Percentiles rank a stretch among this genome's conserved stretches.
phyloP scores from a whole-genome alignment of 1,139 yeast species.

The Suhomyces chickasaworum region DNA sequence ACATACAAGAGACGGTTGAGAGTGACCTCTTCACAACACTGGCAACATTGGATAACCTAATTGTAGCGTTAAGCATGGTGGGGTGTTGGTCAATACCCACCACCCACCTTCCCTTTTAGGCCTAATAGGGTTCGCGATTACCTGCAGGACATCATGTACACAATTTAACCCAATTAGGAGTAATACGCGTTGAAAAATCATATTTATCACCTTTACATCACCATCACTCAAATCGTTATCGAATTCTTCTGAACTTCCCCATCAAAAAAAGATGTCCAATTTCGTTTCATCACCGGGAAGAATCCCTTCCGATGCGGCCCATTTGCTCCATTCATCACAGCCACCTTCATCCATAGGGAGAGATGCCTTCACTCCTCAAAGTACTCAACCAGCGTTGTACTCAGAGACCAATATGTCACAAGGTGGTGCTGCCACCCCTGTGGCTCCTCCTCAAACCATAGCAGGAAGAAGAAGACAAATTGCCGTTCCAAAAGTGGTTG shows the following conservation, averaged over 20 bases:
- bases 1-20: not conserved
- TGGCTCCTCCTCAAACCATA: constrained; percentile 23
- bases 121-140: not conserved
- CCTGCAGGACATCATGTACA: constrained; percentile 6
- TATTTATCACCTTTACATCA: constrained; percentile 4
- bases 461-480: constrained; percentile 54
- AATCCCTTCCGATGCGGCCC: constrained; percentile 50
- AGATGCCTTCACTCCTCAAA: constrained; percentile 29
- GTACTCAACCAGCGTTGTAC: constrained; percentile 16
- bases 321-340: constrained; percentile 45
- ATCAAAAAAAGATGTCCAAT: constrained; percentile 34
- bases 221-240: constrained; percentile 4
- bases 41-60: not conserved
- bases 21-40: not conserved
- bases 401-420: constrained; percentile 24
- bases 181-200: constrained; percentile 14
- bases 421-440: constrained; percentile 20
- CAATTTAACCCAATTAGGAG: constrained; percentile 29
- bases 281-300: constrained; percentile 51
- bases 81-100: too few species aligned
- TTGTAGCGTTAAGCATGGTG: not conserved
- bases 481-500: constrained; percentile 83
- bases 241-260: not conserved
- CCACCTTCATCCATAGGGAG: constrained; percentile 49
- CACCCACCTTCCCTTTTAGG: not conserved